Evolutionary conservation across 805 yeast genomes (phyloP).

Genomic region (Candida chauliodis): DNA sequence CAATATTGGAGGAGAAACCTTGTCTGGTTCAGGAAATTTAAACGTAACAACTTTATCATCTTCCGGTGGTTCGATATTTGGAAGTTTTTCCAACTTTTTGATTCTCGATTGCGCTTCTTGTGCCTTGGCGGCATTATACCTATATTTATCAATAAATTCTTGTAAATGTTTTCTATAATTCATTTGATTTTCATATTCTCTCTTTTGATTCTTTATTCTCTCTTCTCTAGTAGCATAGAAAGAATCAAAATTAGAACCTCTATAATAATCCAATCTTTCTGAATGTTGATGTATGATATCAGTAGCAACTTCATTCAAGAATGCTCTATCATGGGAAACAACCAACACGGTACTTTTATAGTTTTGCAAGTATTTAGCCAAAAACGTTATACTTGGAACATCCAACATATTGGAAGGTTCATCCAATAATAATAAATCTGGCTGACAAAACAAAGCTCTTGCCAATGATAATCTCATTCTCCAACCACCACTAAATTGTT

Average conservation of each 20-base stretch:
- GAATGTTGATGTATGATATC: constrained; percentile 98
- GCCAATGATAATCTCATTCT: constrained; percentile 99
- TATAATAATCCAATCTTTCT: constrained; percentile 91
- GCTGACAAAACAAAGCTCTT: constrained; percentile 95
- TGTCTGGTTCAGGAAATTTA: constrained; percentile 94
- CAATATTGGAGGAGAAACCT: constrained; percentile 86
- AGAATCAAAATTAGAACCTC: constrained; percentile 89
- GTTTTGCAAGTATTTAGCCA: constrained; percentile 83
- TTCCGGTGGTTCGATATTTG: constrained; percentile 89
- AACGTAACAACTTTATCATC: constrained; percentile 82
- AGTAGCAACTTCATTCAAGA: constrained; percentile 95
- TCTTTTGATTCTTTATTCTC: constrained; percentile 84
- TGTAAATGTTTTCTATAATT: constrained; percentile 92
- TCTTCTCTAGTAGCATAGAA: constrained; percentile 94
- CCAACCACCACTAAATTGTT: constrained; percentile 99
- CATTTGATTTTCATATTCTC: constrained; percentile 98
- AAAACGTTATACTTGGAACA: constrained; percentile 94
- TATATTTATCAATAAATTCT: constrained; percentile 88
- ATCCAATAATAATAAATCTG: constrained; percentile 88
- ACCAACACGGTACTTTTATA: constrained; percentile 92
- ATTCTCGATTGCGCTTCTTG: constrained; percentile 98
- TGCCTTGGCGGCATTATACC: constrained; percentile 97
- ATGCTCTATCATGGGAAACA: constrained; percentile 97
- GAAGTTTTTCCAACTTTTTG: constrained; percentile 92
- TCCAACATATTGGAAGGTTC: constrained; percentile 99